These are phyloP conservation scores for Berberis vulgaris DNA, from an alignment of 164 flowering plant species.

Conservation along the genomic window DNA sequence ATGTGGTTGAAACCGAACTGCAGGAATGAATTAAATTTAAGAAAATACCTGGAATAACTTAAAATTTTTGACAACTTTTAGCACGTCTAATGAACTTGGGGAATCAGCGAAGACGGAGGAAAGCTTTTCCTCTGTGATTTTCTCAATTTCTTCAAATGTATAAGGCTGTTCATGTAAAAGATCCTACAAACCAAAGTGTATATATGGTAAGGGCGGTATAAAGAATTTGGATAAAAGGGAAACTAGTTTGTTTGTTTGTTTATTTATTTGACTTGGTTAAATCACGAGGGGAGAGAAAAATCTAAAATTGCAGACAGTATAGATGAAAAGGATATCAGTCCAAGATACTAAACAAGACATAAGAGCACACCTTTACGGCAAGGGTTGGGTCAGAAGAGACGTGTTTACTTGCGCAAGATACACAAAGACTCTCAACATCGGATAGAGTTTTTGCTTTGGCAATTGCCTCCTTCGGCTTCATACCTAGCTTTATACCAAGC, in stretches of 20 bases:
- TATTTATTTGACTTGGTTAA: no score
- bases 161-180: slow-evolving; percentile 72
- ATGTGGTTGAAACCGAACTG: no score
- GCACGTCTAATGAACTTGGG: slow-evolving; percentile 68
- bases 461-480: slow-evolving; percentile 72
- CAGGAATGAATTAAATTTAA: not conserved
- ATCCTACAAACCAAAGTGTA: slow-evolving; percentile 34
- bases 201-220: not conserved
- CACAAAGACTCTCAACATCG: slow-evolving; percentile 85
- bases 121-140: slow-evolving; percentile 48
- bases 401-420: slow-evolving; percentile 54
- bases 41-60: slow-evolving; percentile 70
- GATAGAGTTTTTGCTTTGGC: slow-evolving; percentile 79
- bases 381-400: slow-evolving; percentile 74
- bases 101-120: slow-evolving; percentile 43
- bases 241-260: no score
- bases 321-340: not conserved
- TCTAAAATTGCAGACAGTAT: not conserved
- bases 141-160: slow-evolving; percentile 68
- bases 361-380: slow-evolving; percentile 67
- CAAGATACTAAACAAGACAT: not conserved
- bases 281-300: not conserved
- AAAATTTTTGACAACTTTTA: slow-evolving; percentile 67
- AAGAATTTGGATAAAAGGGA: no score
- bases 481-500: slow-evolving; percentile 81